These are phyloP conservation scores for Cercophora newfieldiana DNA, from an alignment of 495 filamentous ascomycete species.

Conservation along the genomic window DNA sequence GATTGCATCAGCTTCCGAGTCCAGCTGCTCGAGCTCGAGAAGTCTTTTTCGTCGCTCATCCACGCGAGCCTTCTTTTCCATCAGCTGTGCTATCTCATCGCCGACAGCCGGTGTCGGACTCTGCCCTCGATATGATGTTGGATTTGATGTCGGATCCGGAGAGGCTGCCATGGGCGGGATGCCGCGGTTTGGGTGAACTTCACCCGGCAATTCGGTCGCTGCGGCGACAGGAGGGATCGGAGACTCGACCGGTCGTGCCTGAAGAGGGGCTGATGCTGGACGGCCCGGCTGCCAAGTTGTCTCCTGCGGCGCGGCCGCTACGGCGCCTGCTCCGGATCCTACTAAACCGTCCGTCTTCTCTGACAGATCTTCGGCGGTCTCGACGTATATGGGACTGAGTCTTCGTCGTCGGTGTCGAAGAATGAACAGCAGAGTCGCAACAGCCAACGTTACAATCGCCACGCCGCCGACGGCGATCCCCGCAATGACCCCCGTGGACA, in stretches of 20 bases:
- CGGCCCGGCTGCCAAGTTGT: background rate
- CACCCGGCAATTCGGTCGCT: too few species aligned
- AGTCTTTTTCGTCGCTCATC: background rate
- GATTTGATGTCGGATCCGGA: background rate
- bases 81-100: background rate
- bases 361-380: too few species aligned
- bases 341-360: too few species aligned
- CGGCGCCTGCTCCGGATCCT: background rate
- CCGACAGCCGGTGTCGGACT: background rate
- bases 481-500: too few species aligned
- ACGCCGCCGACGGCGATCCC: too few species aligned
- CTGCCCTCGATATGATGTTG: background rate
- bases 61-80: background rate
- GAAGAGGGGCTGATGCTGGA: too few species aligned
- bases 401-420: too few species aligned
- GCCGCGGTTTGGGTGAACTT: background rate
- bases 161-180: background rate
- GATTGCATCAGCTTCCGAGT: background rate
- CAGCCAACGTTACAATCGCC: too few species aligned
- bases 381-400: too few species aligned
- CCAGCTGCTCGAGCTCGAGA: background rate
- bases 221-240: too few species aligned
- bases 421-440: too few species aligned
- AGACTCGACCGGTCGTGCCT: too few species aligned
- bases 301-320: background rate